Evolutionary conservation across 257 asterid genomes (phyloP).

Genomic region (Solanum ahanhuiri): DNA sequence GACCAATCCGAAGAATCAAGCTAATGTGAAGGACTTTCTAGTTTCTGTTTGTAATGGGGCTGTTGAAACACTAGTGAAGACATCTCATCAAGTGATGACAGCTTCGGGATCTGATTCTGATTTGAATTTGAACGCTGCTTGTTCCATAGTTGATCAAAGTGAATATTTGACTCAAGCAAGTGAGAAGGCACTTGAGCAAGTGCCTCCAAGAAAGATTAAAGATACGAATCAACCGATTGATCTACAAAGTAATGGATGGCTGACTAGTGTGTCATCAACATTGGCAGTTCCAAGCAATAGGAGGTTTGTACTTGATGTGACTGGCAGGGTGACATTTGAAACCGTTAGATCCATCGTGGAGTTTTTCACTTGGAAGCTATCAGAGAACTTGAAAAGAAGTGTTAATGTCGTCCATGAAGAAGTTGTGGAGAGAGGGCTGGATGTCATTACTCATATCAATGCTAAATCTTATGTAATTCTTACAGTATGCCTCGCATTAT

Average conservation of each 20-base stretch:
- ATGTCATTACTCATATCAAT: conserved; percentile 64
- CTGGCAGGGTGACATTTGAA: conserved; percentile 89
- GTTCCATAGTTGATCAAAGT: conserved; percentile 20
- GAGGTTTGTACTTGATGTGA: conserved; percentile 75
- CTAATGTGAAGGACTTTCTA: conserved; percentile 44
- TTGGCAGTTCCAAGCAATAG: conserved; percentile 78
- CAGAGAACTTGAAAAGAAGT: conserved; percentile 50
- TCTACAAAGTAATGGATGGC: conserved; percentile 54
- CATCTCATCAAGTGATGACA: conserved; percentile 79
- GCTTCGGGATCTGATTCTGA: conserved; percentile 35
- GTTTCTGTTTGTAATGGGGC: conserved; percentile 87
- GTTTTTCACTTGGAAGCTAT: conserved; percentile 49
- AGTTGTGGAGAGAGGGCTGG: conserved; percentile 59
- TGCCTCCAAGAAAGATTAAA: conserved; percentile 15
- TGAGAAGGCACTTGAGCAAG: conserved; percentile 19
- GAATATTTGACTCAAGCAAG: conserved; percentile 16
- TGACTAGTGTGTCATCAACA: conserved; percentile 63
- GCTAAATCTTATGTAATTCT: conserved; percentile 73
- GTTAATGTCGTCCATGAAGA: conserved; percentile 51
- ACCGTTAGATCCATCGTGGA: conserved; percentile 65
- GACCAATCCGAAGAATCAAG: conserved; percentile 87
- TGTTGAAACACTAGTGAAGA: conserved; percentile 79
- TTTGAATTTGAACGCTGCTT: conserved; percentile 13
- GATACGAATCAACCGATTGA: conserved; percentile 17
- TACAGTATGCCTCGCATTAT: conserved; percentile 57